A percentile compares a stretch with the other conserved stretches of the same genome.
phyloP scores from a whole-genome alignment of 1,284 basidiomycete genomes.

The Sanguinoderma infundibulare region DNA sequence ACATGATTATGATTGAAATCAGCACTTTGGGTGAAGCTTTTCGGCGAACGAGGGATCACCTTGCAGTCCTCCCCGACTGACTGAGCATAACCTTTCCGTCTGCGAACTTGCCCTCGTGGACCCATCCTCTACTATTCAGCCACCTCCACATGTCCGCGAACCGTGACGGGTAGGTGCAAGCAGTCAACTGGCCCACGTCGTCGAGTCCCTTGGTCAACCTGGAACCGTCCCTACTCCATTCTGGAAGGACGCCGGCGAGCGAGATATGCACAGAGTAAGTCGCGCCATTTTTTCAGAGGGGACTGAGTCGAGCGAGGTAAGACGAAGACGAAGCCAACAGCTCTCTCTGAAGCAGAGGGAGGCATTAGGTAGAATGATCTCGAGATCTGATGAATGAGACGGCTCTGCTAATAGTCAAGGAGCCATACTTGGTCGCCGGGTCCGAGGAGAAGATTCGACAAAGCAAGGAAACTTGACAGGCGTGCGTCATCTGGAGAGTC shows the following conservation, averaged over 20 bases:
- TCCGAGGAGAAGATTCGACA: slow-evolving; percentile 28
- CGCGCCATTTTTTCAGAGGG: slow-evolving; percentile 26
- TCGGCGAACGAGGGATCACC: background rate
- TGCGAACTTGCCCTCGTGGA: slow-evolving; percentile 22
- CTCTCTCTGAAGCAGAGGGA: background rate
- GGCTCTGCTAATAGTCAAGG: slow-evolving; percentile 28
- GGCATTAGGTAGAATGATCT: slow-evolving; percentile 29
- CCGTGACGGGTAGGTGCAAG: slow-evolving; percentile 31
- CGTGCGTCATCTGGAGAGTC: slow-evolving; percentile 5
- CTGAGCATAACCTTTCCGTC: slow-evolving; percentile 32
- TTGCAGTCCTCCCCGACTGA: background rate
- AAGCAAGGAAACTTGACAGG: slow-evolving; percentile 17
- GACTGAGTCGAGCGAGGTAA: slow-evolving; percentile 24
- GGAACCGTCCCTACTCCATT: slow-evolving; percentile 27
- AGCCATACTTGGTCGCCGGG: slow-evolving; percentile 29
- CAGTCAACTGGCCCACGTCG: slow-evolving; percentile 16
- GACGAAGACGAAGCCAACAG: slow-evolving; percentile 32
- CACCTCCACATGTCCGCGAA: slow-evolving; percentile 36
- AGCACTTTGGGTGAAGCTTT: too few species aligned
- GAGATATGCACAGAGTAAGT: slow-evolving; percentile 29
- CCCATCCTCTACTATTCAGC: slow-evolving; percentile 31
- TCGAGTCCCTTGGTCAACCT: slow-evolving; percentile 27
- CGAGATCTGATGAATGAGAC: slow-evolving; percentile 24
- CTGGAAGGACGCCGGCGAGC: slow-evolving; percentile 32
- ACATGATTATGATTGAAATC: too few species aligned